Conservation (phyloP, 257 asterid genomes). For the Perilla frutescens region DNA sequence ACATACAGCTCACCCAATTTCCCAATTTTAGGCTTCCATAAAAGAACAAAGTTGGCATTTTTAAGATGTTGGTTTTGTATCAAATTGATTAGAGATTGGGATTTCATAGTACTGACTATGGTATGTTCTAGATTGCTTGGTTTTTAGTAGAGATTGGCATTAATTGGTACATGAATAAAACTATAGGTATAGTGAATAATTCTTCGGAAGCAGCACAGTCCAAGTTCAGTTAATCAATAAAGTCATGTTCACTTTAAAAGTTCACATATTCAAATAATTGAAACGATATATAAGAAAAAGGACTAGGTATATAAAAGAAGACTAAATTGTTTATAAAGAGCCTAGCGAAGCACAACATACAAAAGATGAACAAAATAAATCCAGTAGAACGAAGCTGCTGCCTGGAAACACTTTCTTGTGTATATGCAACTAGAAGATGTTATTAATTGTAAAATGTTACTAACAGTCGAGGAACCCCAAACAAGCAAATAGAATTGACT, state of each 20-base stretch:
- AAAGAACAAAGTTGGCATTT: neutral
- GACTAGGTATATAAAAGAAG: neutral
- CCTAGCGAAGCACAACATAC: constrained; percentile 14
- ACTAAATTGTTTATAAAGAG: neutral
- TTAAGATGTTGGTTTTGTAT: neutral
- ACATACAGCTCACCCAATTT: neutral
- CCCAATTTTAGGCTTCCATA: constrained; percentile 10
- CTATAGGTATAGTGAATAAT: neutral
- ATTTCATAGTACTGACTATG: neutral
- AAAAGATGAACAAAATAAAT: constrained; percentile 25
- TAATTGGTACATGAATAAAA: constrained; percentile 6
- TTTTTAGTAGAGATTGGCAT: neutral
- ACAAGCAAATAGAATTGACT: neutral
- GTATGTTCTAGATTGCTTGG: neutral
- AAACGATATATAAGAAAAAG: neutral
- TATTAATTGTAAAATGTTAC: neutral
- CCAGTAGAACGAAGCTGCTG: constrained; percentile 19
- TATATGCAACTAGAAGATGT: neutral
- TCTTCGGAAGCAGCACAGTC: constrained; percentile 9
- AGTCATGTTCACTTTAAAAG: constrained; percentile 4
- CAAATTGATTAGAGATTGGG: constrained; percentile 3
- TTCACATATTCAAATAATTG: neutral
- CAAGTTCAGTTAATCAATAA: constrained; percentile 8
- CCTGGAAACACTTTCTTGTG: neutral
- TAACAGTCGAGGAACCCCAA: neutral